Conservation (phyloP, 768 basidiomycete species). For the Rhodotorula diobovata region DNA sequence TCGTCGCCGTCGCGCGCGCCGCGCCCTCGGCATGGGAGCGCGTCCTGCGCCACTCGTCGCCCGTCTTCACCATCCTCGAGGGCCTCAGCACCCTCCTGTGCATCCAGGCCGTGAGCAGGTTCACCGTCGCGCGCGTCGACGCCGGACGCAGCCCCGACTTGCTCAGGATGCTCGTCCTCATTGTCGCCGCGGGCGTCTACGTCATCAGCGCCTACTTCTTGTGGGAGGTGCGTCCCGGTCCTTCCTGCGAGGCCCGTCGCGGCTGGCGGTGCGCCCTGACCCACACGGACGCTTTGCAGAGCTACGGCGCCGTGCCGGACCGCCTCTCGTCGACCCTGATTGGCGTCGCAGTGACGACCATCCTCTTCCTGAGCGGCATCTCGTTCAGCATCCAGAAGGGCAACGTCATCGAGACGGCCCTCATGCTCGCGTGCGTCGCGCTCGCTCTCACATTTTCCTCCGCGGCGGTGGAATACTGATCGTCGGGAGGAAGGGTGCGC, state of each 20-base stretch:
- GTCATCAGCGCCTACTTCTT: slow-evolving; percentile 39
- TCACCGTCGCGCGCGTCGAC: slow-evolving; percentile 38
- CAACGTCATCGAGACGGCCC: slow-evolving; percentile 42
- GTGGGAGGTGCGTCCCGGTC: slow-evolving; percentile 18
- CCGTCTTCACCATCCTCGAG: slow-evolving; percentile 43
- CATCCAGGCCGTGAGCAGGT: slow-evolving; percentile 33
- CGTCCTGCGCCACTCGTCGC: slow-evolving; percentile 33
- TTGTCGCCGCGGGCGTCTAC: slow-evolving; percentile 32
- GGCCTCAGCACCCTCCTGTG: slow-evolving; percentile 39
- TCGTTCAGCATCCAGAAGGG: slow-evolving; percentile 40
- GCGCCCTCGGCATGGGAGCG: slow-evolving; percentile 38
- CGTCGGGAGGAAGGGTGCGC: too few species aligned
- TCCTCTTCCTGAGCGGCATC: slow-evolving; percentile 43
- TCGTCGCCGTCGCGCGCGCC: background rate
- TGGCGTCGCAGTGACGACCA: slow-evolving; percentile 41
- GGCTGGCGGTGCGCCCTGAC: too few species aligned
- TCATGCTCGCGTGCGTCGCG: slow-evolving; percentile 38
- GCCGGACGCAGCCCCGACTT: slow-evolving; percentile 22
- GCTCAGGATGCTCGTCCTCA: slow-evolving; percentile 35
- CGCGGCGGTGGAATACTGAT: too few species aligned
- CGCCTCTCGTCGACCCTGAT: slow-evolving; percentile 41
- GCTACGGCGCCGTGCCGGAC: slow-evolving; percentile 40
- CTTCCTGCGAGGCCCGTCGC: too few species aligned
- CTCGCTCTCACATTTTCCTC: background rate
- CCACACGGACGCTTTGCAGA: too few species aligned